These are phyloP conservation scores for Achaetomiella virescens DNA, from an alignment of 495 filamentous ascomycete genomes.

Conservation along the genomic window DNA sequence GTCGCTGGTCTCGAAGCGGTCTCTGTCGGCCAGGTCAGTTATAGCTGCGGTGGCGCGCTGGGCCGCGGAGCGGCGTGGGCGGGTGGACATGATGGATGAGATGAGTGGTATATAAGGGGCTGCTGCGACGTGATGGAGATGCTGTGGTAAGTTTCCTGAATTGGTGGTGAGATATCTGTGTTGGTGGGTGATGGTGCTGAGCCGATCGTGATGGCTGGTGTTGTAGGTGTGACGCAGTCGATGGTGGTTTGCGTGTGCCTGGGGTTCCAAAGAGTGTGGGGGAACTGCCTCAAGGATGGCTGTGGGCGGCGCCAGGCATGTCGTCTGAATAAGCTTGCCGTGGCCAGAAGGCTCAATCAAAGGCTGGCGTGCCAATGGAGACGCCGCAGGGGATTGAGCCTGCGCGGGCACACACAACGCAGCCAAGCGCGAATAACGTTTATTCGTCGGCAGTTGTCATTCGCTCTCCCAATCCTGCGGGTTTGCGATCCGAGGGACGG, in stretches of 20 bases:
- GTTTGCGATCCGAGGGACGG: not conserved
- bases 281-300: not conserved
- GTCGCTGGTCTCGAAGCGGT: conserved; percentile 23
- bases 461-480: conserved; percentile 5
- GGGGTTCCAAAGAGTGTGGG: not conserved
- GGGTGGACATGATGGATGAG: conserved; percentile 33
- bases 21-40: conserved; percentile 48
- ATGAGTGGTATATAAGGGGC: not conserved
- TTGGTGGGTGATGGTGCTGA: not conserved
- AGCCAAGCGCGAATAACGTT: conserved; percentile 6
- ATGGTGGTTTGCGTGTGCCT: conserved; percentile 2
- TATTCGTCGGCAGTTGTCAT: not conserved
- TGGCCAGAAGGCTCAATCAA: conserved; percentile 6
- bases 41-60: conserved; percentile 44
- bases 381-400: conserved; percentile 8
- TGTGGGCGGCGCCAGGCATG: conserved; percentile 4
- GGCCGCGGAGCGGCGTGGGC: conserved; percentile 42
- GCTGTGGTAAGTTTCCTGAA: not conserved
- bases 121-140: not conserved
- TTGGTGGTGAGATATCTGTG: not conserved
- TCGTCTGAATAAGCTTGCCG: conserved; percentile 18
- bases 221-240: not conserved
- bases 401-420: not conserved
- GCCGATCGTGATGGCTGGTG: not conserved
- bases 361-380: conserved; percentile 16